A percentile compares a stretch with the other conserved stretches of the same genome.
Evolutionary conservation across 495 filamentous ascomycete genomes (phyloP).

Genomic region (Penicillium psychrofluorescens): DNA sequence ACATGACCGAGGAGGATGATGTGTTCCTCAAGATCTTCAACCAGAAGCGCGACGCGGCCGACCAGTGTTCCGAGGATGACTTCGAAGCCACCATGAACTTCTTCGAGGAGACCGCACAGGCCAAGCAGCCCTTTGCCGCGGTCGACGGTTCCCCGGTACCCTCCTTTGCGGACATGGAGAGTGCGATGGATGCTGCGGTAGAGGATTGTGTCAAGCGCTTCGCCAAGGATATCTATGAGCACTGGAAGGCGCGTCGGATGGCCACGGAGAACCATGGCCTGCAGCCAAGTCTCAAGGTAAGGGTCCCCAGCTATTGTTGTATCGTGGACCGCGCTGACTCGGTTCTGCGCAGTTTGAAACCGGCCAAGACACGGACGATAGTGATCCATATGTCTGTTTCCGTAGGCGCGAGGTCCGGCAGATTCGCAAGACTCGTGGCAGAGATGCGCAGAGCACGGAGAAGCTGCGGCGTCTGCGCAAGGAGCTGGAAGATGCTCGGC

Average conservation of each 20-base stretch:
- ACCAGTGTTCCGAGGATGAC: constrained; percentile 73
- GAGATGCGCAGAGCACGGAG: constrained; percentile 89
- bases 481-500: constrained; percentile 83
- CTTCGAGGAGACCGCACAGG: constrained; percentile 78
- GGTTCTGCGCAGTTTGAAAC: constrained; percentile 63
- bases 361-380: constrained; percentile 85
- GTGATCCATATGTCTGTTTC: constrained; percentile 98
- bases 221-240: constrained; percentile 80
- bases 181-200: constrained; percentile 66
- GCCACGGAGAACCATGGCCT: constrained; percentile 58
- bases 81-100: constrained; percentile 94
- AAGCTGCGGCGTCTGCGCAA: constrained; percentile 87
- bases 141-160: constrained; percentile 80
- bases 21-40: constrained; percentile 79
- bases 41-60: constrained; percentile 54
- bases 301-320: constrained; percentile 1
- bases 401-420: constrained; percentile 90
- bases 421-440: constrained; percentile 85
- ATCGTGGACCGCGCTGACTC: constrained; percentile 14
- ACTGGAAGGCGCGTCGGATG: constrained; percentile 75
- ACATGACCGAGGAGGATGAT: constrained; percentile 87
- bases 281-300: constrained; percentile 66
- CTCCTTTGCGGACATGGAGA: constrained; percentile 71
- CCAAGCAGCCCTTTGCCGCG: constrained; percentile 77
- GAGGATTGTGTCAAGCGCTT: constrained; percentile 59